phyloP scores from a whole-genome alignment of 2,329 filamentous ascomycete species.

The Rhinocladiella similis region DNA sequence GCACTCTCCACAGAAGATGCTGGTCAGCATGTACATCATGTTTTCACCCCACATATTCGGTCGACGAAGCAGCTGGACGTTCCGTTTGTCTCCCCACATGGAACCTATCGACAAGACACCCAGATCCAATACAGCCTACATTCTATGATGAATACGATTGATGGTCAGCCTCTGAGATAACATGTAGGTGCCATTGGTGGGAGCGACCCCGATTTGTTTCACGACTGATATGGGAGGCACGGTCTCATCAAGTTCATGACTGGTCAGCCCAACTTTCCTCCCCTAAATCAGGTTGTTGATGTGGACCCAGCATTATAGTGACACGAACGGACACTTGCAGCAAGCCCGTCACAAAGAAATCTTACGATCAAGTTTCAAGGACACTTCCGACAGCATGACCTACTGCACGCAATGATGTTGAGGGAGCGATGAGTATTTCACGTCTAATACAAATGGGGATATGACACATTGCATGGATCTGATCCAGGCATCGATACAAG shows the following conservation, averaged over 20 bases:
- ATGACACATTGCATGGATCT: constrained; percentile 21
- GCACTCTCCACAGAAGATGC: constrained; percentile 7
- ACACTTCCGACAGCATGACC: constrained; percentile 20
- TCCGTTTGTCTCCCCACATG: constrained; percentile 24
- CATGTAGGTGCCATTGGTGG: constrained; percentile 11
- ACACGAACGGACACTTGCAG: constrained; percentile 24
- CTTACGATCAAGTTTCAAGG: constrained; percentile 27
- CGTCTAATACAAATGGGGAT: constrained; percentile 16
- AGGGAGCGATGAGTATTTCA: constrained; percentile 10
- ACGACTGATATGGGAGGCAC: constrained; percentile 22
- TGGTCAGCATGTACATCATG: constrained; percentile 14
- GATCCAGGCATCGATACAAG: constrained; percentile 3
- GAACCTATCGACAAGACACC: constrained; percentile 22
- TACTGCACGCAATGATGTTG: constrained; percentile 9
- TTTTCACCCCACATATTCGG: constrained; percentile 7
- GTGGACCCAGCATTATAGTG: constrained; percentile 23
- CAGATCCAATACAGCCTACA: constrained; percentile 19
- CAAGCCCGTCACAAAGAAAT: constrained; percentile 26
- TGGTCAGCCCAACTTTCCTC: constrained; percentile 16
- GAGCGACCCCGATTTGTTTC: constrained; percentile 17
- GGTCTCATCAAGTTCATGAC: constrained; percentile 13
- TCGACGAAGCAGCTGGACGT: constrained; percentile 7
- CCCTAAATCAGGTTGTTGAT: constrained; percentile 22
- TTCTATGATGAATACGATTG: constrained; percentile 8
- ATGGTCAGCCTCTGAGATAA: constrained; percentile 11